Base-by-base conservation (phyloP, 805 yeast species). In the Komagataella pseudopastoris region DNA sequence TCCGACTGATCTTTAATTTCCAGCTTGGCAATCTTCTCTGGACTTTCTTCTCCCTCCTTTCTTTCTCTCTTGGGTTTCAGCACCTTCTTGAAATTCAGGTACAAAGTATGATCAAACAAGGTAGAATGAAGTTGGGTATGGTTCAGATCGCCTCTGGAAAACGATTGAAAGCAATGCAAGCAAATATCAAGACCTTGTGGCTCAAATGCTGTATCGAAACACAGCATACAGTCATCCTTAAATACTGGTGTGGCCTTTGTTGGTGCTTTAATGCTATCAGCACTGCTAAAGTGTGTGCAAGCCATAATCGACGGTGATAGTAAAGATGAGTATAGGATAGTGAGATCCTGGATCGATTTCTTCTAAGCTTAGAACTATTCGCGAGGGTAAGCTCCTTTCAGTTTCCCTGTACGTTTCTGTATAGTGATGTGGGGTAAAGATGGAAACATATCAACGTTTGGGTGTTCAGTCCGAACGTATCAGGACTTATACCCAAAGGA, bases 171-270 rank as follows among this genome's bases (percentile, higher is more conserved):
- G 57, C 95, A 83, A 1, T 68, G 58, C 50, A 93, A 68, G 56
- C 96, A 90, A 12, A 90, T 77, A 59, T 85, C 90, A 16, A 91
- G 63, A 0, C 95, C 95, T 6, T 62, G 51, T 8, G 58, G 56
- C 49, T 75, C 77, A 50, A 69, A 67, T 3, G 87, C 77, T 0
- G 87, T 80, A 54, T 82, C 91, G 61, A 85, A 91, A 51, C 90
- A 84, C 66, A 78, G 91, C 69, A 85, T 85, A 62, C 97, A 90
- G 57, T 89, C 96, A 68, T 91, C 97, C 61, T 88, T 90, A 60
- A 80, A 82, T 16, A 90, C 78, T 2, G 73, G 69, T 10, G 39
- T 30, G 39, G 14, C 39, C 39, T 30, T 30, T 30, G 39, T 30
- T 3, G 39, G 39, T 3, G 39, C 39, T 10, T 30, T 30, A 8